Base-by-base conservation (phyloP, 2,329 filamentous ascomycete species). In the Chaetomium globosum region DNA sequence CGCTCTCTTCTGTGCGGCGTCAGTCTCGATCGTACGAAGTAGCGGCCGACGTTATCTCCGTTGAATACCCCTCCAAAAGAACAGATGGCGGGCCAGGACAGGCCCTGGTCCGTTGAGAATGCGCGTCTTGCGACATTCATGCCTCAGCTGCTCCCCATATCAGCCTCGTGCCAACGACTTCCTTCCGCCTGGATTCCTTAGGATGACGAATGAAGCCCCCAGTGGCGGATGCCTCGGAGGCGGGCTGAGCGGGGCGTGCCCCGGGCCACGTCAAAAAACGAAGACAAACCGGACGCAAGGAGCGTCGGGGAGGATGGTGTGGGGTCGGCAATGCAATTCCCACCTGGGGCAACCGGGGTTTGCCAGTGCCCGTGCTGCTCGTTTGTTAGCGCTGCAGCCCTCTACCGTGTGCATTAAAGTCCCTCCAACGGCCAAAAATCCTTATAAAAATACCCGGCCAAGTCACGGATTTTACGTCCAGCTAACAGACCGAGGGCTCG, bases 261-360 rank as follows among this genome's bases (percentile, higher is more conserved):
- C 61, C 65, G 56, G 33, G 59, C 54, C 49, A 59, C 59, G 58
- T 65, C 63, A 66, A 62, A 49, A 66, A 59, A 70, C 69, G 69
- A 72, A 72, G 69, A 72, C 65, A 71, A 71, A 69, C 68, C 69
- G 68, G 71, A 65, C 66, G 53, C 31, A 57, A 48, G 61, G 56
- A 55, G 52, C 48, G 4, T 23, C 26, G 26, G 26, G 52, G 39
- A 63, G 31, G 49, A 49, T 39, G 55, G 66, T 64, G 65, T 62
- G 64, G 67, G 10, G 31, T 31, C 13, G 64, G 30, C n/a, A 30
- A 1, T 59, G 13, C n/a, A 2, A 23, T 13, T 33, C 43, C 48
- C 39, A 21, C 53, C 58, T 53, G 36, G 33, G 4, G 6, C 16
- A 9, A 30, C 3, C 52, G 28, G 30, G 52, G 52, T 19, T n/a